Conservation (phyloP, 2,329 filamentous ascomycete genomes). For the Curvularia verruculosa region DNA sequence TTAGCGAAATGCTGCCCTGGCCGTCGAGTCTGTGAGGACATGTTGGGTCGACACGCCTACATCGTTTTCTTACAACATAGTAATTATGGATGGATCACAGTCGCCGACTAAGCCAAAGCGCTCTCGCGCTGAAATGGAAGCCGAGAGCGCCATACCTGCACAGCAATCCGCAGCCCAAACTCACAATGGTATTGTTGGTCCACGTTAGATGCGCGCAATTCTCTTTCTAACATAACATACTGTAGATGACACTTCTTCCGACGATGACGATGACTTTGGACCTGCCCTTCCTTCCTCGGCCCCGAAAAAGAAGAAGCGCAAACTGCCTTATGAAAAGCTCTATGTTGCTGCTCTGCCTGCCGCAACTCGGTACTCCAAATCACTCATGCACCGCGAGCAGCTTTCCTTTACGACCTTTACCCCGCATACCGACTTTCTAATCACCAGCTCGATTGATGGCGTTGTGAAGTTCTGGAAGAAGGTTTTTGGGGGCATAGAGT, state of each 20-base stretch:
- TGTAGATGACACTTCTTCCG: constrained; percentile 61
- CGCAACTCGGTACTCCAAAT: constrained; percentile 83
- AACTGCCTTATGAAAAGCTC: constrained; percentile 91
- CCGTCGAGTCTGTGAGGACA: neutral
- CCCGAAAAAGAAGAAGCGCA: constrained; percentile 86
- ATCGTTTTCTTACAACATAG: neutral
- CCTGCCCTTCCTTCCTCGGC: constrained; percentile 83
- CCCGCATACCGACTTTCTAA: constrained; percentile 89
- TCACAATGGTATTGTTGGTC: constrained; percentile 17
- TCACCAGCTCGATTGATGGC: constrained; percentile 93
- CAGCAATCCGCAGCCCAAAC: constrained; percentile 18
- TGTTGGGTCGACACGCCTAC: constrained; percentile 2
- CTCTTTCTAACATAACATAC: constrained; percentile 4
- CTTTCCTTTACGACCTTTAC: constrained; percentile 87
- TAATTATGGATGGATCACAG: constrained; percentile 22
- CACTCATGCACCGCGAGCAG: constrained; percentile 98
- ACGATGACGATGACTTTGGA: constrained; percentile 81
- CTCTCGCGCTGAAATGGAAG: constrained; percentile 36
- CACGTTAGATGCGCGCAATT: constrained; percentile 13
- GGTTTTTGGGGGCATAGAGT: constrained; percentile 85
- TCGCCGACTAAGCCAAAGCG: constrained; percentile 35
- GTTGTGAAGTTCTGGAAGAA: constrained; percentile 99
- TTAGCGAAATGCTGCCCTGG: constrained; percentile 2
- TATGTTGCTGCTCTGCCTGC: constrained; percentile 89
- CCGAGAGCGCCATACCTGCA: constrained; percentile 17